A percentile compares a stretch with the other conserved stretches of the same genome.
These are phyloP conservation scores for Arctium minus DNA, from an alignment of 129 eudicot species.

Conservation along the genomic window DNA sequence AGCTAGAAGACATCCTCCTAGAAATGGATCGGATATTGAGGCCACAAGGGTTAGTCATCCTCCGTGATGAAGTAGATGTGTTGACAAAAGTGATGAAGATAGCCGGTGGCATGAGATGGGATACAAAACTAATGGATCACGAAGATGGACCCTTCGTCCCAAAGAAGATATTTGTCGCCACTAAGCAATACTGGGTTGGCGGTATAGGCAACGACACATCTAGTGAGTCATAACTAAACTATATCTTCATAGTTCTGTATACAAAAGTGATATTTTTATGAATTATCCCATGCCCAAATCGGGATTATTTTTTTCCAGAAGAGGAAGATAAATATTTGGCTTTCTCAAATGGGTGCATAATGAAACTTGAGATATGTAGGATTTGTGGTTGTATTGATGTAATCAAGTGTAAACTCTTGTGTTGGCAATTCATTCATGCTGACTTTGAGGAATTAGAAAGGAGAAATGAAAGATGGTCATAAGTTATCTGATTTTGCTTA, in stretches of 20 bases:
- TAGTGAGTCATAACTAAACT: background rate
- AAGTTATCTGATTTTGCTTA: background rate
- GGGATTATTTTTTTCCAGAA: background rate
- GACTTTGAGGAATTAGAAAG: background rate
- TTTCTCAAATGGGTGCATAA: background rate
- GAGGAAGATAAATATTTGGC: background rate
- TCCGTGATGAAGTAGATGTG: conserved; percentile 60
- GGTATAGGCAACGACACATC: conserved; percentile 36
- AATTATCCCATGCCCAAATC: background rate
- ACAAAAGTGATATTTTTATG: background rate
- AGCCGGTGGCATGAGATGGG: conserved; percentile 75
- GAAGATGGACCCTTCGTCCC: conserved; percentile 77
- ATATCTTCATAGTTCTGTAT: background rate
- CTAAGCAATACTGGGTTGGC: conserved; percentile 56
- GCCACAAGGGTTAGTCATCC: conserved; percentile 63
- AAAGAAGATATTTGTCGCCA: conserved; percentile 51
- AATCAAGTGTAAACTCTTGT: background rate
- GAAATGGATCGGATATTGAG: conserved; percentile 77
- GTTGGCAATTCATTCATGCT: background rate
- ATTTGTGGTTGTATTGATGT: background rate
- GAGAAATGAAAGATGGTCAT: background rate
- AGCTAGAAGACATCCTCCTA: conserved; percentile 61
- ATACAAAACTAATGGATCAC: conserved; percentile 53
- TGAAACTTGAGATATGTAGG: background rate
- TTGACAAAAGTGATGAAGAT: conserved; percentile 53